phyloP scores from a whole-genome alignment of 495 filamentous ascomycete genomes.

The Aspergillus cavernicola region DNA sequence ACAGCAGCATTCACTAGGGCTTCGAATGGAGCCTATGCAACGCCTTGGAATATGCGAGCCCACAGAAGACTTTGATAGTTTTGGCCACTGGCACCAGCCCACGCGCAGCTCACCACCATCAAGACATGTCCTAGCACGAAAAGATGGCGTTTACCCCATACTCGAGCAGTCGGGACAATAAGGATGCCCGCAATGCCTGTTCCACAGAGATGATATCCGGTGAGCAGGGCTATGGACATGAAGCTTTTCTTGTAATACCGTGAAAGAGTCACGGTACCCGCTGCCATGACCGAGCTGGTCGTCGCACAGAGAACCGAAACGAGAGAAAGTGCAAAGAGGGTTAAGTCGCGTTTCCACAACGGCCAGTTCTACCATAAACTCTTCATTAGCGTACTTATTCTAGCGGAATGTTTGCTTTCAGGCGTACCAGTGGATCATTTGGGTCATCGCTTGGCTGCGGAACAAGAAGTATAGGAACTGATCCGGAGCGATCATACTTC shows the following conservation, averaged over 20 bases:
- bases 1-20: conserved; percentile 72
- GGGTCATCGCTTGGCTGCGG: conserved; percentile 79
- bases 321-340: conserved; percentile 72
- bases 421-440: conserved; percentile 66
- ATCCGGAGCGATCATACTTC: conserved; percentile 69
- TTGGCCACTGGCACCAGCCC: conserved; percentile 68
- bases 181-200: conserved; percentile 76
- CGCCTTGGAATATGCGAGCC: conserved; percentile 71
- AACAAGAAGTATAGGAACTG: conserved; percentile 67
- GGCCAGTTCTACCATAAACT: conserved; percentile 75
- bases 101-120: conserved; percentile 66
- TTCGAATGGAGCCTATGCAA: conserved; percentile 74
- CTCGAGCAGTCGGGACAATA: conserved; percentile 80
- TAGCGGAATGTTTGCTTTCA: not conserved
- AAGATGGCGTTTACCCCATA: conserved; percentile 88
- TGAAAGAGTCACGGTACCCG: conserved; percentile 72
- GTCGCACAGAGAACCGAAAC: conserved; percentile 76
- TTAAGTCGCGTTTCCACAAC: conserved; percentile 78
- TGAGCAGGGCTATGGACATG: conserved; percentile 72
- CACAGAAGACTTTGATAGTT: conserved; percentile 69
- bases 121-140: conserved; percentile 78
- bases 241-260: conserved; percentile 57
- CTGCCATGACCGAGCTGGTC: conserved; percentile 79
- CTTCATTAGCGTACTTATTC: conserved; percentile 14
- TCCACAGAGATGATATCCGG: conserved; percentile 83